Conservation (phyloP, 106 monocot species). For the Dendrobium catenatum region DNA sequence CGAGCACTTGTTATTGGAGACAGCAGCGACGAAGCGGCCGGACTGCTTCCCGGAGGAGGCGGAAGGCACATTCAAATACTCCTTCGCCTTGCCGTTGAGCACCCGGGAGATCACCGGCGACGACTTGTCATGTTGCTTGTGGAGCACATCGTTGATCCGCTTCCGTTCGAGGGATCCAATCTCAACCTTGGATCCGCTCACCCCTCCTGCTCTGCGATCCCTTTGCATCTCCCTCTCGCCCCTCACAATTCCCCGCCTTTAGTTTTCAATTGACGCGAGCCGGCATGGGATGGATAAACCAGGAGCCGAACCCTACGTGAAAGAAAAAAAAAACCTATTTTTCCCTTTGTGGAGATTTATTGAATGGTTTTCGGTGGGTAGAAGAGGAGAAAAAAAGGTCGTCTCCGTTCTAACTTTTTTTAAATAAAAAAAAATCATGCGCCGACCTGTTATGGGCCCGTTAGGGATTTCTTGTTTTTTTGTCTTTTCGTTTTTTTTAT, state of each 20-base stretch:
- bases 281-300: background rate
- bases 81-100: slow-evolving; percentile 29
- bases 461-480: too few species aligned
- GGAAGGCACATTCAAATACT: slow-evolving; percentile 28
- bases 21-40: slow-evolving; percentile 1
- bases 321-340: background rate
- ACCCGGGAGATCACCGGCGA: slow-evolving; percentile 46
- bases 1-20: slow-evolving; percentile 24
- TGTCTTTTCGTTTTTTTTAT: too few species aligned
- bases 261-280: background rate
- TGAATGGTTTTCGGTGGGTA: background rate
- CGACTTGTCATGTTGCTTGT: slow-evolving; percentile 50
- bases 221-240: slow-evolving; percentile 1
- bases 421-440: too few species aligned
- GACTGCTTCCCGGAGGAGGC: slow-evolving; percentile 31
- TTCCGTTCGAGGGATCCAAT: slow-evolving; percentile 44
- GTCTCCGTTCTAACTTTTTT: too few species aligned
- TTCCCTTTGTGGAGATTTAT: background rate
- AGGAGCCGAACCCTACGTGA: background rate
- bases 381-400: background rate
- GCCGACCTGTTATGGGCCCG: too few species aligned
- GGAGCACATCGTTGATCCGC: slow-evolving; percentile 51
- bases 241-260: background rate
- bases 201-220: slow-evolving; percentile 7
- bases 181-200: slow-evolving; percentile 28